A percentile compares a stretch with the other conserved stretches of the same genome.
Conservation (phyloP, 2,329 filamentous ascomycete genomes). For the Xylariales sp. region DNA sequence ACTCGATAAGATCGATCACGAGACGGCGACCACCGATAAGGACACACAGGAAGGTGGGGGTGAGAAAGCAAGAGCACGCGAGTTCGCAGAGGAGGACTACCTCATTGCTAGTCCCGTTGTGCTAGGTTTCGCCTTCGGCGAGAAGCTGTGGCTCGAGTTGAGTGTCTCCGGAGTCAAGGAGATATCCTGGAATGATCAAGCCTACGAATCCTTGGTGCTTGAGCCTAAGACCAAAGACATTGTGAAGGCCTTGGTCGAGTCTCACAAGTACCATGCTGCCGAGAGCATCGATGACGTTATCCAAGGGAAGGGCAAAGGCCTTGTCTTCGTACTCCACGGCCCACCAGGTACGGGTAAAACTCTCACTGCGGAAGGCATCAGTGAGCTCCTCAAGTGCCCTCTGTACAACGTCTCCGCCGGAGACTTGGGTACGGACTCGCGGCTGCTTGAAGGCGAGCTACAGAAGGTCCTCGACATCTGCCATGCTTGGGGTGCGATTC, state of each 20-base stretch:
- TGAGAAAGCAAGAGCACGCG: constrained; percentile 30
- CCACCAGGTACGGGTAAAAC: constrained; percentile 87
- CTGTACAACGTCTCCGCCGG: constrained; percentile 80
- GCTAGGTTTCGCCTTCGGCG: constrained; percentile 79
- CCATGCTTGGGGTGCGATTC: constrained; percentile 78
- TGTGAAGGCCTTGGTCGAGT: constrained; percentile 77
- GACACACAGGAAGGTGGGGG: constrained; percentile 18
- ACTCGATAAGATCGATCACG: constrained; percentile 46
- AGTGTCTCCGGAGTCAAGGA: constrained; percentile 73
- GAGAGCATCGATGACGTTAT: constrained; percentile 81
- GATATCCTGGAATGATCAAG: constrained; percentile 78
- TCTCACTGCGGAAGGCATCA: constrained; percentile 80
- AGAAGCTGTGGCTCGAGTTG: constrained; percentile 90
- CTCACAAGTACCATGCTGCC: constrained; percentile 76
- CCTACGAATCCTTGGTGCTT: constrained; percentile 78
- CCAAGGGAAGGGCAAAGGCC: constrained; percentile 79
- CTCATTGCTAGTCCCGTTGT: constrained; percentile 80
- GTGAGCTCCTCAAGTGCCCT: constrained; percentile 74
- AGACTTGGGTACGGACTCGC: constrained; percentile 74
- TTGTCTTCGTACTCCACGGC: constrained; percentile 78
- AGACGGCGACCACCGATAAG: constrained; percentile 13
- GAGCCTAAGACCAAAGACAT: constrained; percentile 56
- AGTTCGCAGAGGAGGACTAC: constrained; percentile 78
- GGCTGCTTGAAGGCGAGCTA: constrained; percentile 68
- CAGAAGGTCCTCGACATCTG: constrained; percentile 83